Conservation (phyloP, 306 rosid species). For the Rubus parviflorus region DNA sequence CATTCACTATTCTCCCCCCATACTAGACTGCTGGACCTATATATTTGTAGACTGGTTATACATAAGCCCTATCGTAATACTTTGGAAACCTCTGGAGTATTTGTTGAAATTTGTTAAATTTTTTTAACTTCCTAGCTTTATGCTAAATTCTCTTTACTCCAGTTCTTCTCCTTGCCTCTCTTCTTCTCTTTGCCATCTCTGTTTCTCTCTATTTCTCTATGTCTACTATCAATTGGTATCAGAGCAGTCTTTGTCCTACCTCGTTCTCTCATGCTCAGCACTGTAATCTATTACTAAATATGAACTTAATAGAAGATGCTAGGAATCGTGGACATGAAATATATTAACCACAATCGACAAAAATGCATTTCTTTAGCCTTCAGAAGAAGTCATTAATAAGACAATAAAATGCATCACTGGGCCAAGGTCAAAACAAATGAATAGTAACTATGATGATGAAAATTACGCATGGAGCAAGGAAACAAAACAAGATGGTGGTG, state of each 20-base stretch:
- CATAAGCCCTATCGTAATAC: neutral
- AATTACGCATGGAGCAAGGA: neutral
- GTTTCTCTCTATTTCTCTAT: neutral
- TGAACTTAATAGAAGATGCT: neutral
- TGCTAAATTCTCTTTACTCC: neutral
- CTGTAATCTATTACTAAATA: neutral
- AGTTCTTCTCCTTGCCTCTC: neutral
- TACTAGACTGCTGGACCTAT: neutral
- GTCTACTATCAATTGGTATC: neutral
- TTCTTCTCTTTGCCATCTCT: neutral
- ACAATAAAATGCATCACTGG: neutral
- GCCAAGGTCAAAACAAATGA: neutral
- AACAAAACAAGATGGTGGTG: neutral
- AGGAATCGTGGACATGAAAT: neutral
- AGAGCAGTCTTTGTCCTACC: neutral
- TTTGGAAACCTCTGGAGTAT: neutral
- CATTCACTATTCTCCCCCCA: neutral
- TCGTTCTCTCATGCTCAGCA: neutral
- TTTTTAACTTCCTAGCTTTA: neutral
- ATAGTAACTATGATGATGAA: neutral
- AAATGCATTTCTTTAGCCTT: neutral
- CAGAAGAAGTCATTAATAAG: neutral
- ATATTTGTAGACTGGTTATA: neutral
- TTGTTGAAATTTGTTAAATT: neutral
- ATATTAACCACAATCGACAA: neutral